Conservation (phyloP, 108 stramenopile genomes). For the Schizochytrium sp. region DNA sequence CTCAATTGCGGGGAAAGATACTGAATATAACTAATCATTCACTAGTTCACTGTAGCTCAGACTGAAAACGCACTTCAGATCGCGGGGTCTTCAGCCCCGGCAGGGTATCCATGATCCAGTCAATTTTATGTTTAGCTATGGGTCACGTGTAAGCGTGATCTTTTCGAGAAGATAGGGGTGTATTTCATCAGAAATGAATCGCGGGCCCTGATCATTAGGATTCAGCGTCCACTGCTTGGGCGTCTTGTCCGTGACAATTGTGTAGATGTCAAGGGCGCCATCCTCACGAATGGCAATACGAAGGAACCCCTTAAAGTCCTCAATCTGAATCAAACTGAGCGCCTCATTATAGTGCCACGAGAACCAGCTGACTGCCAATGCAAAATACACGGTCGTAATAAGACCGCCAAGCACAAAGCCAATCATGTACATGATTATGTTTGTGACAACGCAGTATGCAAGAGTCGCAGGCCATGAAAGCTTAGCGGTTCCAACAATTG, state of each 20-base stretch:
- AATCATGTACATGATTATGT: not conserved
- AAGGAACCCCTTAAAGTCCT: conserved; percentile 2
- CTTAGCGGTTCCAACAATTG: not conserved
- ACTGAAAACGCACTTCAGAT: too few species aligned
- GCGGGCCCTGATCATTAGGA: not conserved
- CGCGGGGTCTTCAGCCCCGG: too few species aligned
- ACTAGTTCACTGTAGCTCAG: too few species aligned
- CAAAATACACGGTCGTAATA: not conserved
- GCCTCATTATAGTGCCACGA: conserved; percentile 9
- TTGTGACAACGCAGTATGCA: not conserved
- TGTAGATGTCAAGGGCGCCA: not conserved
- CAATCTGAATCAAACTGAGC: not conserved
- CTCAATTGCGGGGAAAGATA: too few species aligned
- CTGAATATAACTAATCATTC: too few species aligned
- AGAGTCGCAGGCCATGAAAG: not conserved
- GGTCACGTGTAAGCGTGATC: not conserved
- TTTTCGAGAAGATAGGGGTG: not conserved
- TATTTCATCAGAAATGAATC: not conserved
- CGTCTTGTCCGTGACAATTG: conserved; percentile 8
- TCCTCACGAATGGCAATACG: not conserved
- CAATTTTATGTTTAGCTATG: not conserved
- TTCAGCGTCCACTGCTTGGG: not conserved
- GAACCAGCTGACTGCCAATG: not conserved
- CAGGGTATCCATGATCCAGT: too few species aligned
- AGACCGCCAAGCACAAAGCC: not conserved